Base-by-base conservation (phyloP, 208 protist genomes). In the Trichomonas gallinae region DNA sequence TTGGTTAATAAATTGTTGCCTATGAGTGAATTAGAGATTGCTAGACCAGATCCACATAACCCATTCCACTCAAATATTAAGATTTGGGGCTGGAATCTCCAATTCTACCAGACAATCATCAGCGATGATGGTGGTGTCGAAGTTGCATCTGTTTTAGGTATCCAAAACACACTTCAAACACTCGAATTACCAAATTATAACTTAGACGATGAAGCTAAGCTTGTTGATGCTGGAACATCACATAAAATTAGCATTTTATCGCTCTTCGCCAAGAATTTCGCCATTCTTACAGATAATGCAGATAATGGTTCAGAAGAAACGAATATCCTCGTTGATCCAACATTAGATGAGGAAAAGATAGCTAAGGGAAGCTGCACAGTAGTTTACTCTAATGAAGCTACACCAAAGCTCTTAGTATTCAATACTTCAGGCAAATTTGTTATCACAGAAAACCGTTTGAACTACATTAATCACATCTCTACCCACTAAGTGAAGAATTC, bases 71-170 rank as follows among this genome's bases (percentile, higher is more conserved):
- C n/a, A 38, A n/a, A 42, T 38, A 44, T 93, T 51, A 93, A 93
- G 44, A 13, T 93, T 40, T 93, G 87, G 87, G 31, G 87, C 0
- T 93, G 26, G 11, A 93, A 93, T 26, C 21, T 93, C 15, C 2
- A 34, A 38, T n/a, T 93, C 17, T 13, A 93, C 36, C 17, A 42
- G 10, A 42, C n/a, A 34, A 40, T 93, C 3, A 93, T 93, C 38
- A 93, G 87, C 44, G 87, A 93, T 51, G 87, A 93, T 36, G 87
- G 87, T 51, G 87, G 44, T 44, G 44, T 93, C 46, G 87, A 93
- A 51, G 87, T 42, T 38, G 87, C 87, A 42, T 93, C 44, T 38
- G 31, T 93, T 93, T 23, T 93, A 34, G 87, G 87, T 17, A 48
- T 93, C 31, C 44, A 93, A 38, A 51, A 51, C n/a, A 44, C 87